Evolutionary conservation across 1,284 basidiomycete species (phyloP).

Genomic region (Puccinia novopanici): DNA sequence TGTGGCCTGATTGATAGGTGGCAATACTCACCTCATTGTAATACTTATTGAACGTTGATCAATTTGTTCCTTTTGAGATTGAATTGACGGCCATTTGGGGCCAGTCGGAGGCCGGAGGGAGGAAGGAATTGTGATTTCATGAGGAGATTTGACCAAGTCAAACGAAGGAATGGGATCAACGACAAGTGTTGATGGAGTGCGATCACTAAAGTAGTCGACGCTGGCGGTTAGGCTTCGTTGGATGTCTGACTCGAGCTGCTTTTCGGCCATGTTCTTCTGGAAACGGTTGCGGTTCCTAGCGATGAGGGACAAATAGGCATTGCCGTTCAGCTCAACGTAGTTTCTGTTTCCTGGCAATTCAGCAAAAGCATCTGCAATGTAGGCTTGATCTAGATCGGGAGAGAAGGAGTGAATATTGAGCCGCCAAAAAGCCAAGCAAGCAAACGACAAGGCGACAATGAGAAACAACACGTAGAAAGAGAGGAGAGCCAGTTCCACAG

Average conservation of each 20-base stretch:
- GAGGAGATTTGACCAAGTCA: background rate
- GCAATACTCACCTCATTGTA: constrained; percentile 4
- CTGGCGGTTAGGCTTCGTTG: constrained; percentile 3
- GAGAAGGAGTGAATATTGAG: constrained; percentile 2
- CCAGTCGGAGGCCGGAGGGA: background rate
- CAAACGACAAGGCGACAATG: constrained; percentile 4
- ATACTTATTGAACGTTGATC: background rate
- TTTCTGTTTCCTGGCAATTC: constrained; percentile 1
- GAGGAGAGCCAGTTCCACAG: constrained; percentile 1
- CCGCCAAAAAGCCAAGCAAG: constrained; percentile 7
- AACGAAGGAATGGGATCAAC: background rate
- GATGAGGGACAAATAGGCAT: background rate
- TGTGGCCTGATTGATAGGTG: no score
- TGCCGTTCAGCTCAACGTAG: background rate
- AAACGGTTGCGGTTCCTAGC: background rate
- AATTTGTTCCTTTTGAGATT: background rate
- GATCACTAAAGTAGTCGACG: background rate
- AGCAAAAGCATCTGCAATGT: background rate
- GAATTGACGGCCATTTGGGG: background rate
- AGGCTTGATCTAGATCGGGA: background rate
- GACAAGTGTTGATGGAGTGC: constrained; percentile 4
- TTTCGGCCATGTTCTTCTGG: constrained; percentile 5
- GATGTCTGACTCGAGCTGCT: constrained; percentile 6
- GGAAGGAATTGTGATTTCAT: background rate
- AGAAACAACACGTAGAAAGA: constrained; percentile 15